Evolutionary conservation across 345 rosid genomes (phyloP), one percentile per base, ranked within the genome.

Genomic region (Sapria himalayana): DNA sequence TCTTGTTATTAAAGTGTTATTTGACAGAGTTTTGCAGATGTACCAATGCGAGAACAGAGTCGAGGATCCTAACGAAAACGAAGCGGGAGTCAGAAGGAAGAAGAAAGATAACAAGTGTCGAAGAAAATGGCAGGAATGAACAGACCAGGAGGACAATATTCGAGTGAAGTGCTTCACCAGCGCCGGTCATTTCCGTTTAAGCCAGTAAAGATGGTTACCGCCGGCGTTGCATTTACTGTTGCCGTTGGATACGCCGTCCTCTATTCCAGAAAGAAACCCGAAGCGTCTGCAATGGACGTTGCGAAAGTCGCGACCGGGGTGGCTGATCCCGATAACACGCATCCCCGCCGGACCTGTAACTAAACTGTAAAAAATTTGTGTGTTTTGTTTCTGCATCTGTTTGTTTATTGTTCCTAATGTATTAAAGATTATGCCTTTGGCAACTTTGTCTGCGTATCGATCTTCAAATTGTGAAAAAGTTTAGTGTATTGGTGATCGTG

Each of bases 271-370:
- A 73, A 71, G 59, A 64, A 67, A 53, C 70, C 72, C 15, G 72
- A 70, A 31, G 63, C 74, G 19, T 48, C 80, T 0, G 93, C 85
- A 0, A 29, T 62, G 8, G 96, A 80, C 2, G 91, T 74, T 1
- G 93, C 85, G 29, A 76, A 65, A 49, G 93, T 70, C 49, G 25
- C 70, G 0, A 29, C 65, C 19, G 76, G 76, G 1, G 60, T 65
- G 2, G 51, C 62, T 25, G 39, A 41, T 23, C 53, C 74, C 5
- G 62, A 51, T 4, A 61, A 56, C 51, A 72, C 78, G 33, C 72
- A 10, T 39, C 78, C 78, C 39, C 67, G 61, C 49, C 43, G 60
- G n/a, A n/a, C n/a, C n/a, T n/a, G n/a, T n/a, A n/a, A n/a, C n/a
- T n/a, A n/a, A n/a, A n/a, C n/a, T n/a, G n/a, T n/a, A n/a, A n/a